Evolutionary conservation across 2,329 filamentous ascomycete species (phyloP), one percentile per base, ranked within the genome.

Genomic region (Dissoconium aciculare): DNA sequence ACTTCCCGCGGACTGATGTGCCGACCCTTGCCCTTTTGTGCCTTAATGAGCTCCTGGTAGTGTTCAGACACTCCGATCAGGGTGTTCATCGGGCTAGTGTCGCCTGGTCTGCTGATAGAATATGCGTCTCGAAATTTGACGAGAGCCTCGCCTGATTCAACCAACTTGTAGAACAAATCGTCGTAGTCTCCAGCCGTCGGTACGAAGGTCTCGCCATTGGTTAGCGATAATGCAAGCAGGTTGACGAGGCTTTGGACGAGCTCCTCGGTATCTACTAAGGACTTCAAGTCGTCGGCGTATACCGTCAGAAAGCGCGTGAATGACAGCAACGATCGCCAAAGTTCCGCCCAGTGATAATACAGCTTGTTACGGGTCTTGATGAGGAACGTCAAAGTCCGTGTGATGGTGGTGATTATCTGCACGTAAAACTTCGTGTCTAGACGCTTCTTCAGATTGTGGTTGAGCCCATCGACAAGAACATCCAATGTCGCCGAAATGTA

Each of bases 81-180:
- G 1, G 81, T 91, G 28, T 82, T 77, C 47, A 94, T 89, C 3
- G 81, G 81, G 57, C 68, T 79, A 27, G 67, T 33, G 12, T 46
- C 44, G 6, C 52, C 48, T 5, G 40, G 11, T 33, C 42, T 50
- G 15, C 52, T 50, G 13, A 66, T 49, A 4, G 61, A 58, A 54
- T 89, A 95, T 6, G 71, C 76, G 39, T 84, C 73, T 24, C 82
- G 73, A 58, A 95, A 93, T 49, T 81, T 83, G 17, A 67, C 61
- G 13, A 95, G 67, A 9, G 82, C 69, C 28, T 92, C 82, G 8
- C 85, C 83, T 2, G 78, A 80, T 56, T 98, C 89, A 15, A 95
- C 84, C 2, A 95, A 70, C 58, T 98, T 98, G 69, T 98, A 98
- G 59, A 98, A 95, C 0, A 98, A 66, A 49, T 98, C 89, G 47